phyloP scores from a whole-genome alignment of 2,329 filamentous ascomycete genomes.

The Decorospora gaudefroyi region DNA sequence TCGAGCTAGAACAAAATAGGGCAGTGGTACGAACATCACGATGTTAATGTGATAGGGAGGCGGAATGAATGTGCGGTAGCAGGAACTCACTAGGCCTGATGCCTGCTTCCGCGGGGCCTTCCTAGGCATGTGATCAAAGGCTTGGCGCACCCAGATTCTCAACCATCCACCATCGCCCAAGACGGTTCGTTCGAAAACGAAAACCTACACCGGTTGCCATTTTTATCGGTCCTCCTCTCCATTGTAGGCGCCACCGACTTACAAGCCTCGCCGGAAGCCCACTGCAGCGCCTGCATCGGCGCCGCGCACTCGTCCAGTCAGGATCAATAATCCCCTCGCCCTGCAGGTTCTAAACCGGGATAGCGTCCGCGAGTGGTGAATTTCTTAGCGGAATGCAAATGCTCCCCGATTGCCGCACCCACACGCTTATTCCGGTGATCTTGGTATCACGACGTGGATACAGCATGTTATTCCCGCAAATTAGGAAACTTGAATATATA shows the following conservation, averaged over 20 bases:
- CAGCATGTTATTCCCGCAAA: constrained; percentile 17
- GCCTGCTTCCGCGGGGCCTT: too few relatives aligned
- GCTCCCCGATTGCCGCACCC: constrained; percentile 25
- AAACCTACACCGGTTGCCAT: too few relatives aligned
- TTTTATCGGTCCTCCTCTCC: too few relatives aligned
- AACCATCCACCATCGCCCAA: too few relatives aligned
- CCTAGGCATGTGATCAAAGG: too few relatives aligned
- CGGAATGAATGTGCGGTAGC: too few relatives aligned
- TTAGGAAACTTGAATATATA: constrained; percentile 11
- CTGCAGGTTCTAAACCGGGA: constrained; percentile 1
- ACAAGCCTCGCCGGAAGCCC: constrained; percentile 4
- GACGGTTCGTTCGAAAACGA: too few relatives aligned
- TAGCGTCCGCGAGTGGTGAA: neutral
- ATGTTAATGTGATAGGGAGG: neutral
- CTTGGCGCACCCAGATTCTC: too few relatives aligned
- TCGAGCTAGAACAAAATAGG: constrained; percentile 7
- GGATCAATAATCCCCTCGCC: neutral
- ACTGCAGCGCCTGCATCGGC: constrained; percentile 15
- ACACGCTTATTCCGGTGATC: constrained; percentile 19
- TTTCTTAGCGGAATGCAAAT: constrained; percentile 11
- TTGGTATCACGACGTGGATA: constrained; percentile 31
- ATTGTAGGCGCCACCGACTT: constrained; percentile 6
- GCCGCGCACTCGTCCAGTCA: too few relatives aligned
- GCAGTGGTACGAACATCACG: neutral
- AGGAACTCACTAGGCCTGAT: too few relatives aligned